Base-by-base conservation (phyloP, 176 grass and related monocot species). In the Pharus latifolius region DNA sequence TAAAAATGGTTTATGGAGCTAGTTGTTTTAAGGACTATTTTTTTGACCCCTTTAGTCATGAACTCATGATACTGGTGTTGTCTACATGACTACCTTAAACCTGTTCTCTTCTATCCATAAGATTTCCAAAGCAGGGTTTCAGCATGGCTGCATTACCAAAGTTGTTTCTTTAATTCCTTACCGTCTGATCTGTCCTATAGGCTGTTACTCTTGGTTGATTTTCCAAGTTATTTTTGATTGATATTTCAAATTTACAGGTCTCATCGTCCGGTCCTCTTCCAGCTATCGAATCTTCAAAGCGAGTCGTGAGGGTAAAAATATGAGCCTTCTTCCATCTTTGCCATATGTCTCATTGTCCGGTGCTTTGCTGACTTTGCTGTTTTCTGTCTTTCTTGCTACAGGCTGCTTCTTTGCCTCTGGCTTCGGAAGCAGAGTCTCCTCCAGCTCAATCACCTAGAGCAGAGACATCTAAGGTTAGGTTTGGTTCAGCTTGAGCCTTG, bases 201-300 rank as follows among this genome's bases (percentile, higher is more conserved):
- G 35, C 8, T 38, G 35, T 5, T 38, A 9, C 35, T 5, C 8
- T 38, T 38, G 35, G 9, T n/a, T 38, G 35, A 9, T 38, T 38
- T 38, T 9, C 35, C 8, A 38, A 43, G 5, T 54, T 51, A 56
- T 10, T 65, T 6, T 57, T 9, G 65, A 34, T 25, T 23, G 12
- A 4, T 10, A 12, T 55, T 76, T 83, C 62, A 25, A 20, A 28
- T 76, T 83, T 63, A 4, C 56, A 83, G 80, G 11, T 69, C 0
- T 18, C 54, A 19, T 28, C 56, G 5, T 55, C 49, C 27, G 10
- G 53, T 46, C 40, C 50, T 37, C 4, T 38, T 38, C 35, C 63
- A 38, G 16, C 56, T 27, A 60, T 83, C 12, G 64, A 27, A 37
- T 54, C 15, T 15, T 22, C 72, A n/a, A 64, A 70, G 16, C 47